Base-by-base conservation (phyloP, 306 rosid species). In the Inga leiocalycina region DNA sequence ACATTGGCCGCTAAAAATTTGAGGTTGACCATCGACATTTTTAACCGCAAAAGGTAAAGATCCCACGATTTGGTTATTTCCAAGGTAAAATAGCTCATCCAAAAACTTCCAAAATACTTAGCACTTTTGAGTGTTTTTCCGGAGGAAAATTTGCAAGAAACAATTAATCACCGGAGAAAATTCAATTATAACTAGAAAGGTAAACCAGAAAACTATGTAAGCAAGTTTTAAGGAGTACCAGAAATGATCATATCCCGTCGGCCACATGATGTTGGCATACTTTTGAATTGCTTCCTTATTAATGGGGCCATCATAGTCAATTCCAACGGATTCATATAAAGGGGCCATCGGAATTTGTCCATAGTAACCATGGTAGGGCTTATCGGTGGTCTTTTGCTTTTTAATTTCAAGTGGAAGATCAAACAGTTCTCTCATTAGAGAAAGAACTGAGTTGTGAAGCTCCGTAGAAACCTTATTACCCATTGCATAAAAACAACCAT, bases 361-460 rank as follows among this genome's bases (percentile, higher is more conserved):
- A 62, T 79, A 86, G 71, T 86, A 86, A 75, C 84, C 64, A 80
- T 86, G 84, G 48, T 19, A 49, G 15, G 84, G 86, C 79, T 83
- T 86, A 14, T 75, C 84, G 65, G 82, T 61, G 2, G 30, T 70
- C 30, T 79, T 56, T 61, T 86, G 76, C 79, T 7, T 39, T 76
- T 86, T 86, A 69, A 82, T 82, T 71, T 83, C 89, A 70, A 82
- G 13, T 30, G 89, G 86, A 69, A 86, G 89, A 86, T 86, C 71
- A 69, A 82, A 86, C 17, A 83, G 64, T 83, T 86, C 84, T 82
- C 34, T 54, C 79, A 86, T 86, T 16, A 79, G 66, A 68, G 48
- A 8, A 30, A 86, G 76, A 67, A 79, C 82, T 8, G 86, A 82
- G 73, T 83, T 70, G 72, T 86, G 14, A 82, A 83, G 89, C 30